Percentiles rank a stretch among this genome's conserved stretches.
Evolutionary conservation across 176 grass and related monocot species (phyloP).

Genomic region (Juncus effusus): DNA sequence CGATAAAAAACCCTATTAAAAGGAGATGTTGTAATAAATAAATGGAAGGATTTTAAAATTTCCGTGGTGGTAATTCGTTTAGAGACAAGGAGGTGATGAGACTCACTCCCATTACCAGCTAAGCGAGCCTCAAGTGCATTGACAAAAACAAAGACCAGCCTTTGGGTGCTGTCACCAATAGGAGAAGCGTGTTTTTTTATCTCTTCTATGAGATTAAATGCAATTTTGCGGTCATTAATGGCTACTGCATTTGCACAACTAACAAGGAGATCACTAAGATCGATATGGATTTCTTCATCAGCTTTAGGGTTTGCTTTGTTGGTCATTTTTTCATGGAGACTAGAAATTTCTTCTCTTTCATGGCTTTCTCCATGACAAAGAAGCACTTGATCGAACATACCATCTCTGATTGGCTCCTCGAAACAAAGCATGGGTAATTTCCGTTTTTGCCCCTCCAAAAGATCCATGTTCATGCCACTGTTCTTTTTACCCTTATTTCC

Average conservation of each 20-base stretch:
- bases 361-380: conserved; percentile 21
- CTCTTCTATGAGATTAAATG: conserved; percentile 22
- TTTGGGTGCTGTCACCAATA: conserved; percentile 18
- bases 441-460: conserved; percentile 25
- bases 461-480: conserved; percentile 1
- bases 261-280: conserved; percentile 33
- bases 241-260: conserved; percentile 32
- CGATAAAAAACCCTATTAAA: background rate
- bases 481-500: conserved; percentile 18
- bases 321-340: conserved; percentile 27
- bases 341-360: conserved; percentile 13
- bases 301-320: conserved; percentile 12
- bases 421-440: conserved; percentile 28
- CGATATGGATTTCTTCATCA: conserved; percentile 7
- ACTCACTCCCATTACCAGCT: conserved; percentile 27
- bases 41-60: conserved; percentile 31
- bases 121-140: conserved; percentile 40
- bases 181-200: conserved; percentile 32
- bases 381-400: conserved; percentile 29
- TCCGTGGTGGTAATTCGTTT: conserved; percentile 31
- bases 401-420: conserved; percentile 24
- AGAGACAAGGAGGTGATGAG: conserved; percentile 19
- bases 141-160: conserved; percentile 24
- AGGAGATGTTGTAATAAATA: conserved; percentile 23
- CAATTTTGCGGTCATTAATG: conserved; percentile 24